These are phyloP conservation scores for Cryptococcus wingfieldii DNA, from an alignment of 1,284 basidiomycete species.

Conservation along the genomic window DNA sequence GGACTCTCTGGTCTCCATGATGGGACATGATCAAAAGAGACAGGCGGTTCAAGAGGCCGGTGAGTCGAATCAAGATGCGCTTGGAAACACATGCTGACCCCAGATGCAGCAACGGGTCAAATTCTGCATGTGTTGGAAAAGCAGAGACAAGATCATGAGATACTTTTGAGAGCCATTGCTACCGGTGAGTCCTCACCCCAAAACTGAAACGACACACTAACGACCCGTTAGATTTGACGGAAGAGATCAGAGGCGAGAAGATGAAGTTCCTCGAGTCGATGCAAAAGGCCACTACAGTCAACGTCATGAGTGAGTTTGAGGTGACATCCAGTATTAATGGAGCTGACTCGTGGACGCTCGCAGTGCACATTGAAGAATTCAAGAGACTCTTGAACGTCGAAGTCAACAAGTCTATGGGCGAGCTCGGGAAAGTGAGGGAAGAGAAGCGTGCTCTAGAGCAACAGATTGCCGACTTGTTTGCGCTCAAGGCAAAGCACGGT, in stretches of 20 bases:
- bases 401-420: slow-evolving; percentile 61
- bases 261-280: slow-evolving; percentile 82
- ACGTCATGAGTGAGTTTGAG: slow-evolving; percentile 62
- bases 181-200: slow-evolving; percentile 52
- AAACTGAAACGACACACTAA: neutral
- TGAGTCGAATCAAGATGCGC: slow-evolving; percentile 9
- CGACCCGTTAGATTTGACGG: slow-evolving; percentile 59
- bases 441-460: slow-evolving; percentile 69
- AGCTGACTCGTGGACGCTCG: neutral
- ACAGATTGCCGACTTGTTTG: slow-evolving; percentile 47
- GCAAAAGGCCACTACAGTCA: slow-evolving; percentile 80
- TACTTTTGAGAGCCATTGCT: slow-evolving; percentile 60
- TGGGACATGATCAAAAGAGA: slow-evolving; percentile 40
- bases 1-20: slow-evolving; percentile 37
- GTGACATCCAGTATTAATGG: neutral
- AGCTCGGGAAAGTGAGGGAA: slow-evolving; percentile 66
- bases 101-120: slow-evolving; percentile 49
- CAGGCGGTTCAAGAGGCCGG: slow-evolving; percentile 26
- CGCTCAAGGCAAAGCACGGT: slow-evolving; percentile 44
- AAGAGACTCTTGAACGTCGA: slow-evolving; percentile 44
- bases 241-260: slow-evolving; percentile 76
- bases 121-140: slow-evolving; percentile 61
- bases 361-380: slow-evolving; percentile 70
- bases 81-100: neutral
- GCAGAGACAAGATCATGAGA: slow-evolving; percentile 66